Evolutionary conservation across 208 protist species (phyloP).

Genomic region (Spongospora subterranea): DNA sequence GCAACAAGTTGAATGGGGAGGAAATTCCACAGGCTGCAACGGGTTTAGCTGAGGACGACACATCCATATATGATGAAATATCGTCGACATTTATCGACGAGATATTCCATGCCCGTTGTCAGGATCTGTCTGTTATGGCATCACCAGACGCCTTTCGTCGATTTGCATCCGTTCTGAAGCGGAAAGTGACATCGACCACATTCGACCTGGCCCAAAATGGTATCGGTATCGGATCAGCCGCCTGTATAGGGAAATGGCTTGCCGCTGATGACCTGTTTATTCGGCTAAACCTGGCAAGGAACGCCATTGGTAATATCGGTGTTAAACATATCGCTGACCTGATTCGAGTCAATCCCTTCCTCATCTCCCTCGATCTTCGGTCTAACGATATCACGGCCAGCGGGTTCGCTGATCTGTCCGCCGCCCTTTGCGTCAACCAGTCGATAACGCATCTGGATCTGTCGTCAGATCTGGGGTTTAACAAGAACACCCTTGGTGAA

Average conservation of each 20-base stretch:
- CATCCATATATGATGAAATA: neutral
- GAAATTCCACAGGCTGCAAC: too few species aligned
- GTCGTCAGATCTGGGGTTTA: constrained; percentile 37
- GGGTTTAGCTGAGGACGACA: neutral
- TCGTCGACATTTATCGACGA: constrained; percentile 13
- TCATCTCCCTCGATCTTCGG: neutral
- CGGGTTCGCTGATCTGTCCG: constrained; percentile 17
- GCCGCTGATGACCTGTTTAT: constrained; percentile 48
- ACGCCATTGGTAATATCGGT: constrained; percentile 27
- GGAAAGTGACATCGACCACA: neutral
- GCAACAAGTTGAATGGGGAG: too few species aligned
- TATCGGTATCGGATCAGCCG: constrained; percentile 6
- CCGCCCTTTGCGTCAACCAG: neutral
- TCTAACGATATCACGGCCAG: neutral
- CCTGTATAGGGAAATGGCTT: neutral
- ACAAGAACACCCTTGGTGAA: constrained; percentile 35
- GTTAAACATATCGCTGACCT: neutral
- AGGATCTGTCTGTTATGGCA: neutral
- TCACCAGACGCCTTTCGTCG: neutral
- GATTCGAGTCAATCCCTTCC: neutral
- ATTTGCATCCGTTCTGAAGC: neutral
- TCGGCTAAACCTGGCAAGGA: neutral
- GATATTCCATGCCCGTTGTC: neutral
- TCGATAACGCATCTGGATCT: neutral
- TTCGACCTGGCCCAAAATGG: constrained; percentile 53